phyloP scores from a whole-genome alignment of 164 flowering plant species.

The Warburgia ugandensis region DNA sequence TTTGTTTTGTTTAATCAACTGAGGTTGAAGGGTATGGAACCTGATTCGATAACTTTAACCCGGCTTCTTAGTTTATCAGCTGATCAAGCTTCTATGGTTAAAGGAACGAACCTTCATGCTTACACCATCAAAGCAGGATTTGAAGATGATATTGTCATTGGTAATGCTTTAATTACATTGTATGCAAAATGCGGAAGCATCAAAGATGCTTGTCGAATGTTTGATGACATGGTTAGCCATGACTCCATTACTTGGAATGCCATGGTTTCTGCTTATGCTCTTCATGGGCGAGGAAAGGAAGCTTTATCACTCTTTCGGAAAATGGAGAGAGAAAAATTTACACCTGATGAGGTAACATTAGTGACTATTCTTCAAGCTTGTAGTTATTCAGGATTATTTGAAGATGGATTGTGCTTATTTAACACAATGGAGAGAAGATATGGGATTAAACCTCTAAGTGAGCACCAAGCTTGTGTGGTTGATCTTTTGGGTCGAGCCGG shows the following conservation, averaged over 20 bases:
- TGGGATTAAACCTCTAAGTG: slow-evolving; percentile 4
- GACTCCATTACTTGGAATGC: slow-evolving; percentile 26
- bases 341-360: slow-evolving; percentile 22
- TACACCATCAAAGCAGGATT: slow-evolving; percentile 21
- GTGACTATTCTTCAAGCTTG: slow-evolving; percentile 34
- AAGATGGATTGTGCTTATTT: slow-evolving; percentile 20
- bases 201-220: slow-evolving; percentile 17
- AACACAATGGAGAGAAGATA: slow-evolving; percentile 16
- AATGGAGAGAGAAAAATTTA: slow-evolving; percentile 17
- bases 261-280: slow-evolving; percentile 25
- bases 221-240: slow-evolving; percentile 13
- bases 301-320: slow-evolving; percentile 19
- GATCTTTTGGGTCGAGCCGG: slow-evolving; percentile 19
- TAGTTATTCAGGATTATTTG: slow-evolving; percentile 23
- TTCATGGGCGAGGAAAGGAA: slow-evolving; percentile 24
- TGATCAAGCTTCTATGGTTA: slow-evolving; percentile 18
- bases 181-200: slow-evolving; percentile 34
- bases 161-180: slow-evolving; percentile 23
- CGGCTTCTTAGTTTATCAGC: slow-evolving; percentile 27
- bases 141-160: slow-evolving; percentile 11
- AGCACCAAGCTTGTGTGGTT: slow-evolving; percentile 15
- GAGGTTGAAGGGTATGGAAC: slow-evolving; percentile 21
- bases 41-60: slow-evolving; percentile 24
- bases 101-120: slow-evolving; percentile 25
- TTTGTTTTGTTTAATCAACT: slow-evolving; percentile 18